These are phyloP conservation scores for Pythium aquatile DNA, from an alignment of 352 stramenopile species.

Conservation along the genomic window DNA sequence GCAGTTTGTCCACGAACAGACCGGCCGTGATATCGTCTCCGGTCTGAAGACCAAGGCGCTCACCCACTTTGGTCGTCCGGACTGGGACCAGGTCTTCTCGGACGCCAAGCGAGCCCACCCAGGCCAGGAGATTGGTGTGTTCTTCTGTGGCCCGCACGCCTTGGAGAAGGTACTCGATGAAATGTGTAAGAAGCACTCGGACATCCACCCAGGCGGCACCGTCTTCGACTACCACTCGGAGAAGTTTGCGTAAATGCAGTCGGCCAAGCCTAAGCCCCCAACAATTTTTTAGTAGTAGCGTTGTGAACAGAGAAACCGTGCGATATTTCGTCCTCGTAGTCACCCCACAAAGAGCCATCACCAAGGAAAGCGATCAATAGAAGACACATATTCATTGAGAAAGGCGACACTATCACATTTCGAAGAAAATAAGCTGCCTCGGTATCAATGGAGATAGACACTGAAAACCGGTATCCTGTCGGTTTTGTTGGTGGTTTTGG, in stretches of 20 bases:
- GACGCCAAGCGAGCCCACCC: slow-evolving; percentile 46
- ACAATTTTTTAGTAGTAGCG: not conserved
- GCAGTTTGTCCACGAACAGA: slow-evolving; percentile 78
- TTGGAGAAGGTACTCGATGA: slow-evolving; percentile 77
- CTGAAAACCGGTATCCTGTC: slow-evolving; percentile 4
- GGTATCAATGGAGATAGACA: not conserved
- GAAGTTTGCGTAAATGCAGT: slow-evolving; percentile 57
- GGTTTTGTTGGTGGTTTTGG: slow-evolving; percentile 5
- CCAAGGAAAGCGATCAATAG: slow-evolving; percentile 4
- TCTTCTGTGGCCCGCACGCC: slow-evolving; percentile 79
- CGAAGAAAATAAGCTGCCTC: no score
- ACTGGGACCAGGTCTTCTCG: slow-evolving; percentile 80
- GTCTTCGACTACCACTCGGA: slow-evolving; percentile 85
- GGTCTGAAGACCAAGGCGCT: slow-evolving; percentile 77
- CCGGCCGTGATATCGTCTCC: slow-evolving; percentile 77
- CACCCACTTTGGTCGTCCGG: slow-evolving; percentile 83
- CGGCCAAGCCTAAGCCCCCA: not conserved
- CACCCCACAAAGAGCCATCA: not conserved
- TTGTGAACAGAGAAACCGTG: slow-evolving; percentile 6
- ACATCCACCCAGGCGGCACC: slow-evolving; percentile 44
- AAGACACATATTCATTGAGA: not conserved
- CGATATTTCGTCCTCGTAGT: slow-evolving; percentile 1
- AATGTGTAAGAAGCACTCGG: slow-evolving; percentile 71
- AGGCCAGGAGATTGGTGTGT: slow-evolving; percentile 80
- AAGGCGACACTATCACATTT: no score